Conservation (phyloP, 1,284 basidiomycete species). For the Xanthoconium separans region DNA sequence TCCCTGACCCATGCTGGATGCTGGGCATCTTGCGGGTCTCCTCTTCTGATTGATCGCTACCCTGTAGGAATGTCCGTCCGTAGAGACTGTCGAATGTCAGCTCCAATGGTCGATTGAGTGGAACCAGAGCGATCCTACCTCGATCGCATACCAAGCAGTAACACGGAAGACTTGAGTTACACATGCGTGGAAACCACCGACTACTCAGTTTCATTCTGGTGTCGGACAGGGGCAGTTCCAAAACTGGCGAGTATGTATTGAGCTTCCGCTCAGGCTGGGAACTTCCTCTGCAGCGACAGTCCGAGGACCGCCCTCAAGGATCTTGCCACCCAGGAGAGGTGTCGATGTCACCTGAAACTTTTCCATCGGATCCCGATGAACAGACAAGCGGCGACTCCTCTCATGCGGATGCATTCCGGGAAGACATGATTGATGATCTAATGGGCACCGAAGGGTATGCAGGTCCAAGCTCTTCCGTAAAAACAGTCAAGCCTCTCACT, state of each 20-base stretch:
- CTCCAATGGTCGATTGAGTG: too few relatives aligned
- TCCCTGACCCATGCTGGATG: too few relatives aligned
- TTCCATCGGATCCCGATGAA: background rate
- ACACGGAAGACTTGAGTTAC: too few relatives aligned
- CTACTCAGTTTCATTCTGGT: too few relatives aligned
- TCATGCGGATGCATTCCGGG: slow-evolving; percentile 3
- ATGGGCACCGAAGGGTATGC: slow-evolving; percentile 61
- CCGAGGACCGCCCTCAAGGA: background rate
- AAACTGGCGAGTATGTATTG: slow-evolving; percentile 5
- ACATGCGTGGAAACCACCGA: background rate
- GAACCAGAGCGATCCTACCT: too few relatives aligned
- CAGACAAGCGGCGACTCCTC: background rate
- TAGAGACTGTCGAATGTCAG: too few relatives aligned
- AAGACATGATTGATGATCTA: slow-evolving; percentile 34
- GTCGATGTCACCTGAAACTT: background rate
- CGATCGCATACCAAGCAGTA: too few relatives aligned
- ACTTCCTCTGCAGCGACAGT: too few relatives aligned
- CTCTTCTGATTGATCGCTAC: background rate
- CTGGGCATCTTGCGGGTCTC: too few relatives aligned
- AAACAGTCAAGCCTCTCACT: slow-evolving; percentile 68
- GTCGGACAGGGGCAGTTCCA: slow-evolving; percentile 10
- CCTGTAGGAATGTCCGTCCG: background rate
- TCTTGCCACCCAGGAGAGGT: background rate
- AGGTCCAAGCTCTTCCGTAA: slow-evolving; percentile 40
- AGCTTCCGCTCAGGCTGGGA: too few relatives aligned